Conservation (phyloP, 441 rosid genomes). For the Bocquillonia castaneifolia region DNA sequence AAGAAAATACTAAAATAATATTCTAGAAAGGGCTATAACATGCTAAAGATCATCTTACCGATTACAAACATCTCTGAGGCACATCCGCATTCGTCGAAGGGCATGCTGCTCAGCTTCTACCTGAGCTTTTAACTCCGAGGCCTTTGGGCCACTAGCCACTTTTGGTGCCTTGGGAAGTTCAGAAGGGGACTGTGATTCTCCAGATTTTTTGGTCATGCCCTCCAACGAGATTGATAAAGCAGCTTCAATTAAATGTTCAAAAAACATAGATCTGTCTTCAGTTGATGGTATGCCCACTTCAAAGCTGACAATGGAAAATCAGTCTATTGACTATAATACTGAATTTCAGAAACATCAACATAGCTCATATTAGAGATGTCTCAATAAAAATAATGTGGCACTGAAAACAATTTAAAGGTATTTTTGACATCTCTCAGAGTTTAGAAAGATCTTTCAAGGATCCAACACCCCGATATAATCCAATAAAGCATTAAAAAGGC, state of each 20-base stretch:
- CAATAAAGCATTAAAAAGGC: background rate
- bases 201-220: constrained; percentile 40
- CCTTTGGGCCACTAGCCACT: constrained; percentile 80
- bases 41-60: constrained; percentile 46
- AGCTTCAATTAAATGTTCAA: constrained; percentile 79
- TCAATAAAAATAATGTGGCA: background rate
- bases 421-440: background rate
- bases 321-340: constrained; percentile 20
- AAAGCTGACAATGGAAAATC: constrained; percentile 55
- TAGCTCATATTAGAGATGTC: background rate
- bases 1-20: background rate
- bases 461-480: background rate
- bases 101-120: constrained; percentile 99
- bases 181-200: constrained; percentile 42
- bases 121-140: constrained; percentile 86
- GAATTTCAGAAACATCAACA: background rate
- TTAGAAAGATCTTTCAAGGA: too few relatives aligned
- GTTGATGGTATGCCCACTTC: constrained; percentile 66
- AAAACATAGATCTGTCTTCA: constrained; percentile 77
- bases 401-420: constrained; percentile 2
- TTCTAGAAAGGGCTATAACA: background rate
- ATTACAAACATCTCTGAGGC: constrained; percentile 98
- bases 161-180: constrained; percentile 89
- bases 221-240: constrained; percentile 77
- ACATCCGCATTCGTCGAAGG: constrained; percentile 94